A percentile compares a stretch with the other conserved stretches of the same genome.
Conservation (phyloP, 345 rosid species). For the Clarkia xantiana region DNA sequence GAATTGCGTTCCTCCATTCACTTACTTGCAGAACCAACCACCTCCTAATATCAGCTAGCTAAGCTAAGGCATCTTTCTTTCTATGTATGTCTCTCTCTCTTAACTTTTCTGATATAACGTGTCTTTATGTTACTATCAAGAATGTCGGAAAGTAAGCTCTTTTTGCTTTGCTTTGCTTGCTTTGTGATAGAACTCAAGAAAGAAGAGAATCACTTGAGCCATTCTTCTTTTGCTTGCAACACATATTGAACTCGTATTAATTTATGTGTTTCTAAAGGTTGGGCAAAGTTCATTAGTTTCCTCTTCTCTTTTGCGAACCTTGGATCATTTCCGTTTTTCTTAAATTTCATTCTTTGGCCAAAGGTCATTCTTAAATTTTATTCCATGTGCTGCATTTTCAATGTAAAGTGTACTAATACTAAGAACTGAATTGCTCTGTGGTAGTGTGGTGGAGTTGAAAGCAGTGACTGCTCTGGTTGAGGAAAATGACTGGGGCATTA, state of each 20-base stretch:
- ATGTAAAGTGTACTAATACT: too few relatives aligned
- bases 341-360: too few relatives aligned
- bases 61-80: slow-evolving; percentile 2
- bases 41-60: too few relatives aligned
- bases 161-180: background rate
- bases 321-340: too few relatives aligned
- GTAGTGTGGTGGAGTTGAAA: background rate
- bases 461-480: background rate
- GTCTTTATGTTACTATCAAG: background rate
- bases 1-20: too few relatives aligned
- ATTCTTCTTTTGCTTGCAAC: too few relatives aligned
- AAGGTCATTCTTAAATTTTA: too few relatives aligned
- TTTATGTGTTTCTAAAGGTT: background rate
- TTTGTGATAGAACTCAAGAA: background rate
- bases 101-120: too few relatives aligned
- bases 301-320: too few relatives aligned
- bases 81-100: background rate
- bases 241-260: too few relatives aligned
- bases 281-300: background rate
- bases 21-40: too few relatives aligned
- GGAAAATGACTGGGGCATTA: slow-evolving; percentile 2
- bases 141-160: slow-evolving; percentile 2
- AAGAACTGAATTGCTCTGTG: background rate
- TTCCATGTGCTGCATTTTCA: too few relatives aligned
- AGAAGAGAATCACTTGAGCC: background rate